A percentile compares a stretch with the other conserved stretches of the same genome.
phyloP scores from a whole-genome alignment of 2,329 filamentous ascomycete species.

The Alternaria gaisen region DNA sequence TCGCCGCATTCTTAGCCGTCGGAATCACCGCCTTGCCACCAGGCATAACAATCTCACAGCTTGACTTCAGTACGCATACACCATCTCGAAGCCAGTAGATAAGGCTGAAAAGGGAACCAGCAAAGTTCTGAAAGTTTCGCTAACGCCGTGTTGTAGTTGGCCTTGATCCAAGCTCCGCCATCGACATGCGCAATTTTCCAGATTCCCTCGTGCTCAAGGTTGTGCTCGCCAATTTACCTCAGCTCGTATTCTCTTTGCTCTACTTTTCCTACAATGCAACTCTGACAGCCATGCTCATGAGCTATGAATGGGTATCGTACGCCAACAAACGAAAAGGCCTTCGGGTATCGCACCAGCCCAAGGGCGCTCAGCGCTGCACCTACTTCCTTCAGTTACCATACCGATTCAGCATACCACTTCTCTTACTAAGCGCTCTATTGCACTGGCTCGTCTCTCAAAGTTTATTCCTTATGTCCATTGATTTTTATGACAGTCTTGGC shows the following conservation, averaged over 20 bases:
- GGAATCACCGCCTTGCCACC: too few species aligned
- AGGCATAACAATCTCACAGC: too few species aligned
- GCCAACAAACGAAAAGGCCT: background rate
- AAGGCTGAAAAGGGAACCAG: too few species aligned
- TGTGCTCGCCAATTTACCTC: background rate
- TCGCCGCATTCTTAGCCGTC: too few species aligned
- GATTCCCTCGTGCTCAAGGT: too few species aligned
- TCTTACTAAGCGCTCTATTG: background rate
- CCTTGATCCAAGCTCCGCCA: too few species aligned
- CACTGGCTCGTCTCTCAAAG: background rate
- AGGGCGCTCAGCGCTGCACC: background rate
- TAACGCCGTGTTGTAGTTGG: too few species aligned
- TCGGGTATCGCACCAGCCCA: background rate
- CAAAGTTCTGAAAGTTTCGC: too few species aligned
- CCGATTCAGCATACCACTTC: background rate
- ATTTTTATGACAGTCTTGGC: conserved; percentile 39
- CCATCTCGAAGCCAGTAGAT: too few species aligned
- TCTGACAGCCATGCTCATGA: too few species aligned
- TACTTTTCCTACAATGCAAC: background rate
- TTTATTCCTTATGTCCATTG: background rate
- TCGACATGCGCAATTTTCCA: too few species aligned
- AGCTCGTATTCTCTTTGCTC: background rate
- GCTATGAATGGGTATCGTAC: background rate
- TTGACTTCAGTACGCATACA: too few species aligned
- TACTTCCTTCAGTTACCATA: background rate